Percentiles rank a stretch among this genome's conserved stretches.
phyloP scores from a whole-genome alignment of 2,329 filamentous ascomycete species.

The Tolypocladium nubicola region DNA sequence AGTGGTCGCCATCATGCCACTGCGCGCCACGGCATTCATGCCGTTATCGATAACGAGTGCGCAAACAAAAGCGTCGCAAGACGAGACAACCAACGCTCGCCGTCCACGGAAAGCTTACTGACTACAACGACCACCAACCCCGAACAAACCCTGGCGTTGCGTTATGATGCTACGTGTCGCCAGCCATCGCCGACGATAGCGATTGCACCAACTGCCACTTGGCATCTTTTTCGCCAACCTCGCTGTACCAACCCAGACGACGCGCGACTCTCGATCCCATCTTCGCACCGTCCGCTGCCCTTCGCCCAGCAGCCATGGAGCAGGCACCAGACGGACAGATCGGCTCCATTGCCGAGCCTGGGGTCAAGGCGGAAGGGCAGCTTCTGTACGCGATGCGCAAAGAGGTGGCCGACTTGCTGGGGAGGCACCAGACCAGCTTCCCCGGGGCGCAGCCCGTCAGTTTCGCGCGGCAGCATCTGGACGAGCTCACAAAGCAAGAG shows the following conservation, averaged over 20 bases:
- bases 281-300: not conserved
- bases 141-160: not conserved
- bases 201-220: not conserved
- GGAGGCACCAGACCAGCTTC: conserved; percentile 57
- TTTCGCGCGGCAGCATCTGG: conserved; percentile 70
- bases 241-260: not conserved
- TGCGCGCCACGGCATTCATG: not conserved
- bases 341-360: conserved; percentile 47
- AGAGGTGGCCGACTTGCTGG: conserved; percentile 68
- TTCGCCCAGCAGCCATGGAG: conserved; percentile 14
- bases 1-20: not conserved
- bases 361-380: conserved; percentile 52
- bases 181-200: not conserved
- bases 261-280: not conserved
- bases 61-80: not conserved
- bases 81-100: not conserved
- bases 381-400: conserved; percentile 52
- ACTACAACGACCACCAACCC: not conserved
- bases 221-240: not conserved
- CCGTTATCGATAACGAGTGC: not conserved
- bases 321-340: conserved; percentile 24
- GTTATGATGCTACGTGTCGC: not conserved
- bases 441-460: conserved; percentile 92
- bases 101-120: not conserved
- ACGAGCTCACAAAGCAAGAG: conserved; percentile 74